A percentile compares a stretch with the other conserved stretches of the same genome.
Conservation (phyloP, 305 asterid genomes). For the Fraxinus paxiana region DNA sequence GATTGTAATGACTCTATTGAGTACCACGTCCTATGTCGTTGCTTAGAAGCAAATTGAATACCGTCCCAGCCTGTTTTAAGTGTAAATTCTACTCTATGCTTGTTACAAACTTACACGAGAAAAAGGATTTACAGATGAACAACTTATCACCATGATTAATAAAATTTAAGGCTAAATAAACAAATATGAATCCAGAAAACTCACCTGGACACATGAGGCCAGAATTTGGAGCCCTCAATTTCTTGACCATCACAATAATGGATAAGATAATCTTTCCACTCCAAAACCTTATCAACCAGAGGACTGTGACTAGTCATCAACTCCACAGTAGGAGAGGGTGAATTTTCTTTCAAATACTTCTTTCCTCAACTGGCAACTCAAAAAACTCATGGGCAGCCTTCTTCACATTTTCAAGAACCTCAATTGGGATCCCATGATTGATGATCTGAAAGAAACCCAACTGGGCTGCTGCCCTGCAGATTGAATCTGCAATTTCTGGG, state of each 20-base stretch:
- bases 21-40: not conserved
- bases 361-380: conserved; percentile 42
- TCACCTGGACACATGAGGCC: conserved; percentile 46
- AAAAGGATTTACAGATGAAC: not conserved
- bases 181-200: not conserved
- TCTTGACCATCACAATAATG: conserved; percentile 27
- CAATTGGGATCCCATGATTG: conserved; percentile 42
- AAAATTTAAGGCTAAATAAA: not conserved
- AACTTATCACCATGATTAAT: not conserved
- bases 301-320: conserved; percentile 46
- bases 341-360: conserved; percentile 40
- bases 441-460: conserved; percentile 45
- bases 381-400: conserved; percentile 39
- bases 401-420: conserved; percentile 39
- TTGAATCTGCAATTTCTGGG: conserved; percentile 23
- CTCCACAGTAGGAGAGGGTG: conserved; percentile 30
- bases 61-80: not conserved
- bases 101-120: not conserved
- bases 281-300: conserved; percentile 35
- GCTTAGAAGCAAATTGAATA: not conserved
- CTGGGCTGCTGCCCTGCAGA: conserved; percentile 37
- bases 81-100: not conserved
- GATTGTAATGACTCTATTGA: not conserved
- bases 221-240: conserved; percentile 22
- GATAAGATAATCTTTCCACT: conserved; percentile 51